Evolutionary conservation across 73 alveolate species (phyloP).

Genomic region (Stentor coeruleus): DNA sequence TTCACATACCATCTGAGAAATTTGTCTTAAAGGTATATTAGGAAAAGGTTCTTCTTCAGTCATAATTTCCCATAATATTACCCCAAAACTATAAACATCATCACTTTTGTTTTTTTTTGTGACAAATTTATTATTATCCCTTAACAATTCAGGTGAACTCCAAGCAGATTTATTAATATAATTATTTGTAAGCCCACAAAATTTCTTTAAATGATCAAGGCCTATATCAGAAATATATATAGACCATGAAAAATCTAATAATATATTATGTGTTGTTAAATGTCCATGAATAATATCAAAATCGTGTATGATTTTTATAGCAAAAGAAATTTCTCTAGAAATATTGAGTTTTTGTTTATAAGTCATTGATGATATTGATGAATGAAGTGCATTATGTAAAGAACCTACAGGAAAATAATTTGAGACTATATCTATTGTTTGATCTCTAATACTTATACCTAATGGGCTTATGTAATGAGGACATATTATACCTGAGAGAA

Average conservation of each 20-base stretch:
- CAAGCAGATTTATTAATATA: constrained; percentile 30
- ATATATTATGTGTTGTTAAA: constrained; percentile 15
- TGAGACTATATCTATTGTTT: background rate
- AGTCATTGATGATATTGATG: background rate
- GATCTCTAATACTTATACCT: background rate
- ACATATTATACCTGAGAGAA: background rate
- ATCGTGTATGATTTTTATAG: constrained; percentile 11
- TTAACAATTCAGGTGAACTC: constrained; percentile 22
- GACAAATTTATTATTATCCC: background rate
- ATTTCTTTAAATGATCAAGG: constrained; percentile 2
- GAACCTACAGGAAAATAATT: background rate
- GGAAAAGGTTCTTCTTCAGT: constrained; percentile 30
- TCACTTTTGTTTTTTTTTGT: background rate
- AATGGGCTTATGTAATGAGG: background rate
- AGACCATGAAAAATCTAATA: background rate
- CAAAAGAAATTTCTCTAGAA: constrained; percentile 22
- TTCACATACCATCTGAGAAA: background rate
- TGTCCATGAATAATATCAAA: constrained; percentile 30
- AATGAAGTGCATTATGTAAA: background rate
- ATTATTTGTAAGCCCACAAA: background rate
- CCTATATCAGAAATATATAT: constrained; percentile 24
- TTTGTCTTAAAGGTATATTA: background rate
- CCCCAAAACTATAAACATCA: constrained; percentile 32
- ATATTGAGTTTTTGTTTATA: constrained; percentile 24
- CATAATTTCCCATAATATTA: constrained; percentile 35